These are phyloP conservation scores for Saccharomyces hybrid DNA, from an alignment of 1,139 yeast species.

Conservation along the genomic window DNA sequence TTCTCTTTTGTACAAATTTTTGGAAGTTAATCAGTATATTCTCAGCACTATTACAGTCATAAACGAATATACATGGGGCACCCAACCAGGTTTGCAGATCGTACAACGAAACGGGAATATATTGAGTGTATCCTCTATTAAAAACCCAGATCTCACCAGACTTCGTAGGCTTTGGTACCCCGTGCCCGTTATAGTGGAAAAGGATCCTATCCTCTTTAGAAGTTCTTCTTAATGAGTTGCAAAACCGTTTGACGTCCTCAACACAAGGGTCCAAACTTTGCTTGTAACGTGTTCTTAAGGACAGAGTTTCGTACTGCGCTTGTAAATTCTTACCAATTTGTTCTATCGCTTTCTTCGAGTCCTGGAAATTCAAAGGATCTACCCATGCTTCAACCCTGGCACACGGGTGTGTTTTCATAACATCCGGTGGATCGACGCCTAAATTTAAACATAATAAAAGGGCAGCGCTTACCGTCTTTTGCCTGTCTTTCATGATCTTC, in stretches of 20 bases:
- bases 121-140: conserved; percentile 92
- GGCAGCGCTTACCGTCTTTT: conserved; percentile 92
- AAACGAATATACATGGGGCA: conserved; percentile 92
- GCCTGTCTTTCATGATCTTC: conserved; percentile 85
- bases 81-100: conserved; percentile 97
- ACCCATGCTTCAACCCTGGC: conserved; percentile 92
- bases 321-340: conserved; percentile 84
- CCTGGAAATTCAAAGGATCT: conserved; percentile 77
- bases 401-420: conserved; percentile 87
- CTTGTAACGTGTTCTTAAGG: conserved; percentile 81
- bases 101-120: conserved; percentile 87
- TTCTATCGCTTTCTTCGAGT: conserved; percentile 86
- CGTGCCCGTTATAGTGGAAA: conserved; percentile 96
- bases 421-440: conserved; percentile 97
- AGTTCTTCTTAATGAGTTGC: conserved; percentile 78
- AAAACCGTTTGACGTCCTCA: conserved; percentile 88
- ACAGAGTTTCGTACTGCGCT: conserved; percentile 79
- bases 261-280: conserved; percentile 91
- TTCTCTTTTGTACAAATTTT: conserved; percentile 82
- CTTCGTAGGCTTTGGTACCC: conserved; percentile 95
- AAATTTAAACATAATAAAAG: conserved; percentile 80
- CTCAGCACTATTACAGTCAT: conserved; percentile 93
- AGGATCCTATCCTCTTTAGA: conserved; percentile 87
- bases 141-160: conserved; percentile 99
- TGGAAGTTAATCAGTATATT: conserved; percentile 86